Evolutionary conservation across 441 rosid species (phyloP).

Genomic region (Syzygium malaccense): DNA sequence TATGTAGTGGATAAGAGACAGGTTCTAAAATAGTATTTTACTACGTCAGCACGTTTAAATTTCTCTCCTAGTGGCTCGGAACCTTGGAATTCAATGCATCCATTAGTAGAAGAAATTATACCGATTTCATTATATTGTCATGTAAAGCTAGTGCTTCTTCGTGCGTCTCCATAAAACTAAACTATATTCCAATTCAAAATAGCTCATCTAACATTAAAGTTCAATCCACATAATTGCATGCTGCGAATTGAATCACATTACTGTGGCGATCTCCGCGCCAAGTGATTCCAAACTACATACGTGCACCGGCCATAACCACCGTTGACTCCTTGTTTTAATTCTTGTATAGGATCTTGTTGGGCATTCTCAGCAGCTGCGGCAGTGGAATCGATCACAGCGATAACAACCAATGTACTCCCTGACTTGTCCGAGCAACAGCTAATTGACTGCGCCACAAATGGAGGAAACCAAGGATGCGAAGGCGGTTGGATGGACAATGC

Average conservation of each 20-base stretch:
- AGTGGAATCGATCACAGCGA: not conserved
- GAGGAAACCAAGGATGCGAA: not conserved
- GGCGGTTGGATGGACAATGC: constrained; percentile 19
- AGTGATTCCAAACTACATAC: not conserved
- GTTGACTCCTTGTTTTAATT: not conserved
- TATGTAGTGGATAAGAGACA: not conserved
- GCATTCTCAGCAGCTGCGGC: not conserved
- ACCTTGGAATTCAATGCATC: not conserved
- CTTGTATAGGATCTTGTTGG: not conserved
- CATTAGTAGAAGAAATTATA: not conserved
- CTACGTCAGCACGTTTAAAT: not conserved
- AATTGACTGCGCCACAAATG: not conserved
- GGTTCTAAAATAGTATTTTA: not conserved
- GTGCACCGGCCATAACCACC: not conserved
- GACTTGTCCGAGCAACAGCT: not conserved
- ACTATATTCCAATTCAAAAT: not conserved
- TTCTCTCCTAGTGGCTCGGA: not conserved
- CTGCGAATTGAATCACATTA: not conserved
- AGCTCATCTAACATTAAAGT: not conserved
- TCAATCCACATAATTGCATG: not conserved
- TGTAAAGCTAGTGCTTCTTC: not conserved
- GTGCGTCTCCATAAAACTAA: not conserved
- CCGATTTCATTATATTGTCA: not conserved
- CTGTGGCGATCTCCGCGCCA: not conserved
- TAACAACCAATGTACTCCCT: not conserved